Evolutionary conservation across 2,329 filamentous ascomycete species (phyloP), one percentile per base, ranked within the genome.

Genomic region (Clonostachys rosea): DNA sequence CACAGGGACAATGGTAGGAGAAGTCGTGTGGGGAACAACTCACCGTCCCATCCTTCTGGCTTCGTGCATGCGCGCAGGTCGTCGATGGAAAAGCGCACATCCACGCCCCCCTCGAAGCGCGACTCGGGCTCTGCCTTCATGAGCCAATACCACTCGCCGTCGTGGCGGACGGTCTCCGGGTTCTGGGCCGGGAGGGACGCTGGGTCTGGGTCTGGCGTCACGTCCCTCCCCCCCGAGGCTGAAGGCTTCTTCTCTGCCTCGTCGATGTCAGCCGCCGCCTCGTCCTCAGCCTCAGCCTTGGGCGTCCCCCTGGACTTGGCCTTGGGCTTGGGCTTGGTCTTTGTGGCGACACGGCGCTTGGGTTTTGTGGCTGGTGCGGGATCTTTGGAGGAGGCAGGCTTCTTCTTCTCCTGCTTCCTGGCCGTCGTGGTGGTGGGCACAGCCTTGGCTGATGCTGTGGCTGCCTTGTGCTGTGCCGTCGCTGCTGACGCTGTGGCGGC

Each of bases 41-140:
- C 69, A 88, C 89, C 94, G 67, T 95, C 87, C 94, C 94, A 99
- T 1, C 89, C 85, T 61, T 97, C 92, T 2, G 92, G 90, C 57
- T 81, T 78, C 1, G 74, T 83, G 58, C 82, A 86, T 1, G 81
- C 78, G 13, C 79, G 78, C 35, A 99, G 70, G 62, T 97, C 91
- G 58, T 97, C 91, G 58, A 99, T 96, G 1, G 91, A 95, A 68
- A 97, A 99, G 55, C 83, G 87, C 42, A 96, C 89, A 61, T 97
- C 91, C 44, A 88, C 74, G 1, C 91, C 92, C 47, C 91, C 92
- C 63, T 95, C 90, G 14, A 91, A 70, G 6, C 94, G 86, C 5
- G 90, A 83, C 57, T 95, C 88, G 0, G 94, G 92, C 68, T 99
- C 88, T 0, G 89, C 88, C 69, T 92, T 94, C 78, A 94, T 79